Evolutionary conservation across 805 yeast genomes (phyloP), one percentile per base, ranked within the genome.

Genomic region (Starmerella scarabaei): DNA sequence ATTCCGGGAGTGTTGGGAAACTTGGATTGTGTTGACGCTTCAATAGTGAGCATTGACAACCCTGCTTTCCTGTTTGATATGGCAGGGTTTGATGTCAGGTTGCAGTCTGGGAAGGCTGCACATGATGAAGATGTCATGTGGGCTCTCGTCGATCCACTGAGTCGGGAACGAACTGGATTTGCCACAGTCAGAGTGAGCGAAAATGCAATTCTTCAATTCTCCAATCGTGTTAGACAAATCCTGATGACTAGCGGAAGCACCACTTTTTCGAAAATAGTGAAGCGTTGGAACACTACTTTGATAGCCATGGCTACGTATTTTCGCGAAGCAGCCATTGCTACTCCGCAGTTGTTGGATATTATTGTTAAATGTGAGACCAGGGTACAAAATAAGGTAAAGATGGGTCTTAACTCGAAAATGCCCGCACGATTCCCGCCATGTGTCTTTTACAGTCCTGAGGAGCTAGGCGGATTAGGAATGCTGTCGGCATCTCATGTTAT

Each of bases 381-480:
- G 54, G 79, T 91, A 33, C 99, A 91, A 61, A 91, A 86, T 40
- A 69, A 94, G 49, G 94, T 91, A 16, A 91, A 91, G 56, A 72
- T 88, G 64, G 98, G 98, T 0, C 67, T 91, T 45, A 91, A 91
- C 53, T 88, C 97, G 12, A 91, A 91, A 60, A 91, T 91, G 99
- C 99, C 99, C 1, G 77, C 95, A 0, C 68, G 99, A 41, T 91
- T 91, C 62, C 99, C 99, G 3, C 99, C 98, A 0, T 96, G 96
- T 3, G 98, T 91, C 0, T 91, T 91, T 54, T 91, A 91, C 57
- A 85, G 98, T 0, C 98, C 98, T 0, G 88, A 86, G 51, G 99
- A 91, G 57, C 63, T 91, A 3, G 98, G 99, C 37, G 99, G 99
- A 33, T 64, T 91, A 33, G 99, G 98, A 20, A 91, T 91, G 98